Percentiles rank a stretch among this genome's conserved stretches.
phyloP scores from a whole-genome alignment of 352 stramenopile genomes.

The Globisporangium viniferum region DNA sequence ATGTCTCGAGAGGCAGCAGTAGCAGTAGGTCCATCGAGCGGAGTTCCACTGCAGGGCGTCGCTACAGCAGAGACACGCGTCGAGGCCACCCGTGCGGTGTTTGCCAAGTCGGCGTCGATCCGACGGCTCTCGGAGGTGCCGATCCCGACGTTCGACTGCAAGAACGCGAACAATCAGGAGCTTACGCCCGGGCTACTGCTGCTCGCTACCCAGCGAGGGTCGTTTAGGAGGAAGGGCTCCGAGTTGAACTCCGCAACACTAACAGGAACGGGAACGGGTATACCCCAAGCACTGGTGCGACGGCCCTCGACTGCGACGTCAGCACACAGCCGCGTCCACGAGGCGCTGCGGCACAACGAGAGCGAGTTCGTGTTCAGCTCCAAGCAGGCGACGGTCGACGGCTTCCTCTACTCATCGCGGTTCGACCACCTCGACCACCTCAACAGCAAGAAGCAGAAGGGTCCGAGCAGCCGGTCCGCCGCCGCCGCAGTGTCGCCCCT shows the following conservation, averaged over 20 bases:
- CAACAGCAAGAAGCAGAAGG: constrained; percentile 2
- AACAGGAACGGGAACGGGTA: neutral
- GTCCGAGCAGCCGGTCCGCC: neutral
- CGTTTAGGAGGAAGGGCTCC: neutral
- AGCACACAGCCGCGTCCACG: constrained; percentile 56
- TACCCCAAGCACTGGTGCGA: neutral
- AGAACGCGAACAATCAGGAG: constrained; percentile 16
- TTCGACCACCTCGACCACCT: constrained; percentile 41
- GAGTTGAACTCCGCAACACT: neutral
- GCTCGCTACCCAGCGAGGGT: neutral
- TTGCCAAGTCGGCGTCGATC: constrained; percentile 37
- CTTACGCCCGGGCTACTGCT: neutral
- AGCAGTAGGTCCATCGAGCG: neutral
- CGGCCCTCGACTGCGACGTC: constrained; percentile 44
- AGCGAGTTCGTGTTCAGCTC: constrained; percentile 57
- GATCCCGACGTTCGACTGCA: constrained; percentile 4
- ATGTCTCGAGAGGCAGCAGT: constrained; percentile 5
- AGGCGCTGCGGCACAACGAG: constrained; percentile 48
- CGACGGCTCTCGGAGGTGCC: constrained; percentile 17
- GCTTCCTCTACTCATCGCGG: constrained; percentile 51
- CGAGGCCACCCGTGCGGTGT: constrained; percentile 32
- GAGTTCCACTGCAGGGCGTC: neutral
- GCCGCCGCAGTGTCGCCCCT: constrained; percentile 11
- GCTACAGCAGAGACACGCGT: constrained; percentile 17
- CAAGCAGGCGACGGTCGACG: constrained; percentile 42